phyloP scores from a whole-genome alignment of 257 asterid genomes.

The Solanum corneliomulleri region DNA sequence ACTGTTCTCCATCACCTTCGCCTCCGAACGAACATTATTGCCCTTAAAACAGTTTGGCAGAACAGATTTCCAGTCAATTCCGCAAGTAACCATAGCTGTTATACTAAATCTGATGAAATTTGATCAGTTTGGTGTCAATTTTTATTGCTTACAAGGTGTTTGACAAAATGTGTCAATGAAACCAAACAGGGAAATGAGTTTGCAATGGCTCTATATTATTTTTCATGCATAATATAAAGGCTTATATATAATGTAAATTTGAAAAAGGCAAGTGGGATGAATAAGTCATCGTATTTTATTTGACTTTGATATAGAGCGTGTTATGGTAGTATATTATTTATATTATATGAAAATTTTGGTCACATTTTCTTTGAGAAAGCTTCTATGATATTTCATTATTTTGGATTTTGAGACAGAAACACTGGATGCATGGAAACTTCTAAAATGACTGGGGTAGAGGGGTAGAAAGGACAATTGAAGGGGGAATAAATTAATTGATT shows the following conservation, averaged over 20 bases:
- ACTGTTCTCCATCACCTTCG: conserved; percentile 1
- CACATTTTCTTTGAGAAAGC: background rate
- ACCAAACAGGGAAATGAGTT: background rate
- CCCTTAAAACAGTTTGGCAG: conserved; percentile 17
- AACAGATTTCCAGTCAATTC: conserved; percentile 2
- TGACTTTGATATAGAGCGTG: conserved; percentile 8
- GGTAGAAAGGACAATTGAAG: background rate
- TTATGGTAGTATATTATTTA: background rate
- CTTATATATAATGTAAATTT: background rate
- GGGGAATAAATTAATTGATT: background rate
- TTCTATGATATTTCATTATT: background rate
- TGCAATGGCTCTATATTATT: background rate
- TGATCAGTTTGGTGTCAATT: background rate
- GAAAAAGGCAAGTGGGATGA: background rate
- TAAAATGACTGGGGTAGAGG: too few species aligned
- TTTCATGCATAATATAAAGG: background rate
- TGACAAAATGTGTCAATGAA: background rate
- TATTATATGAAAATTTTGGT: background rate
- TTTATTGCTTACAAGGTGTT: background rate
- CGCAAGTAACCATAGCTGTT: background rate
- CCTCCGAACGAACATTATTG: background rate
- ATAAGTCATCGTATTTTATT: conserved; percentile 1
- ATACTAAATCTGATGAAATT: background rate
- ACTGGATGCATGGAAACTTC: background rate
- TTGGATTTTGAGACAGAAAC: background rate